Evolutionary conservation across 768 basidiomycete genomes (phyloP).

Genomic region (Pleurotus ostreatus): DNA sequence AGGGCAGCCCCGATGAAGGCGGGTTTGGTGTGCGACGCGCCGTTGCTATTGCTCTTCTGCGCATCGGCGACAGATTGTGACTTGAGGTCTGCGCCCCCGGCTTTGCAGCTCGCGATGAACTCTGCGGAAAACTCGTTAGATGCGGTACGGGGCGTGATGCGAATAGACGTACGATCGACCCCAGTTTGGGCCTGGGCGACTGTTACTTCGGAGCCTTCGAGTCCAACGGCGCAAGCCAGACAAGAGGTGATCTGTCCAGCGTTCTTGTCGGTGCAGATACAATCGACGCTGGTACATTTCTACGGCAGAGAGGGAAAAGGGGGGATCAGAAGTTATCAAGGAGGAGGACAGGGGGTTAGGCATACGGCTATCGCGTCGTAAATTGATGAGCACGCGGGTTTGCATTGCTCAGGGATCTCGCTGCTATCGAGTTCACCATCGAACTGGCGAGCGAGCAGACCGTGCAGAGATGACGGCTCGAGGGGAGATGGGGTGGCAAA

Average conservation of each 20-base stretch:
- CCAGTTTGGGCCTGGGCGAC: background rate
- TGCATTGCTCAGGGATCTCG: background rate
- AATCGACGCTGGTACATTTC: background rate
- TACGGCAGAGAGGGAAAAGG: background rate
- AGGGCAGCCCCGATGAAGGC: background rate
- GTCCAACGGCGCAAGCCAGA: background rate
- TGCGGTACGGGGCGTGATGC: too few relatives aligned
- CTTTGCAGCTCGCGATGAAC: background rate
- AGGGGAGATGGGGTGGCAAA: background rate
- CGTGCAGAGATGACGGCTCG: background rate
- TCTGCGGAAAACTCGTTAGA: background rate
- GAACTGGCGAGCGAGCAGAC: background rate
- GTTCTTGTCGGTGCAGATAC: background rate
- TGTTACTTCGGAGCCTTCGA: background rate
- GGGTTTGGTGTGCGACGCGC: background rate
- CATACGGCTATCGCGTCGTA: background rate
- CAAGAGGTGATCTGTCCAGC: background rate
- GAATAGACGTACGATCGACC: background rate
- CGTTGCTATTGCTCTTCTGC: background rate
- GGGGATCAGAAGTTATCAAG: background rate
- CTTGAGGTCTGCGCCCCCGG: background rate
- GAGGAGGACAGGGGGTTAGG: background rate
- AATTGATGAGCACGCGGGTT: background rate
- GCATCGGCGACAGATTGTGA: background rate
- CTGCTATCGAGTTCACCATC: background rate